Base-by-base conservation (phyloP, 352 stramenopile genomes). In the Globisporangium cylindrosporum region DNA sequence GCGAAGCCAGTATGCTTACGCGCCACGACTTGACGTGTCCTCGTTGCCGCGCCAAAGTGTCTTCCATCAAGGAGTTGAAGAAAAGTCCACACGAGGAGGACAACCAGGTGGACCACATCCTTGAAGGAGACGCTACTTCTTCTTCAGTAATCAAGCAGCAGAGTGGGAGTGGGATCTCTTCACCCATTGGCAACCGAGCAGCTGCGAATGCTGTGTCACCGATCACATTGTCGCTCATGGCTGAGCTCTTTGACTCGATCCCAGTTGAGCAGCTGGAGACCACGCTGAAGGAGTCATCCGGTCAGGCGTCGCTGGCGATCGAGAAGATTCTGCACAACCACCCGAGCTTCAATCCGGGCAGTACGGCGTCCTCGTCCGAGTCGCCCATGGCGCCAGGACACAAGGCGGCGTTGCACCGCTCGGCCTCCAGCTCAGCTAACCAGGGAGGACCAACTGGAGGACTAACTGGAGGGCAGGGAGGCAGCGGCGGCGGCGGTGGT, bases 211-310 rank as follows among this genome's bases (percentile, higher is more conserved):
- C 20, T 12, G 73, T 90, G n/a, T 88, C 84, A 22, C 71, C 80
- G 2, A 53, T 87, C 43, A 87, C 86, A 55, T 59, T 92, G 41
- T 89, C 84, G 7, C 72, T 92, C 36, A 27, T 95, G 24, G 76
- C 77, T 4, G 88, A 95, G 60, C 70, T 95, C 38, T 93, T 95
- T 46, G 82, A 91, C 29, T 75, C 69, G 34, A 88, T 95, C 56
- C 62, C 84, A 0, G 64, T 88, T n/a, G 76, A 88, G 12, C 82
- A 95, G 18, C 53, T 95, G 4, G 81, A 92, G 56, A 36, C 32
- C 20, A 77, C 81, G 27, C 71, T 93, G n/a, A 73, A 73, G 49
- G 73, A 79, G 10, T 79, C 77, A 5, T 49, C 76, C 29, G 81
- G 82, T 2, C 73, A 93, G 36, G 80, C 87, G 27, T 82, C 81